Evolutionary conservation across 805 yeast species (phyloP), one percentile per base, ranked within the genome.

Genomic region (Ogataea ganodermae): DNA sequence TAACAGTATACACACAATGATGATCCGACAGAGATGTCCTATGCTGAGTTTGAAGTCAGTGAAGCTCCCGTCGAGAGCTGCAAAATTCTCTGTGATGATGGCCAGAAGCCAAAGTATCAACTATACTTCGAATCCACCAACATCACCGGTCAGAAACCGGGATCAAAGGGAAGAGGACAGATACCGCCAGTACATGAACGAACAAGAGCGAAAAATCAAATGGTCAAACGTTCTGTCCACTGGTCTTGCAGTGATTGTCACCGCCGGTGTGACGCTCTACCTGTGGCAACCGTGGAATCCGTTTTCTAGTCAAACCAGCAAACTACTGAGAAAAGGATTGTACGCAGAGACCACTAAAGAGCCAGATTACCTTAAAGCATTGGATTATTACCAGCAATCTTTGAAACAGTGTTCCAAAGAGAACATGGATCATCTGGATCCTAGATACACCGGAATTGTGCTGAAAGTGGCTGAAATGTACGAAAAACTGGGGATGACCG

Each of bases 361-460:
- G 13, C 77, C 79, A 17, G 71, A 87, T 61, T 85, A 78, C 66
- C 72, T 76, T 44, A 70, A 79, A 50, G 96, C 97, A 0, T 70
- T 89, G 49, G 76, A 78, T 48, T 73, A 76, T 56, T 92, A 91
- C 66, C 75, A 88, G 36, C 84, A 84, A 53, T 96, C 96, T 0
- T 68, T 90, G 22, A 73, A 80, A 23, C 75, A 79, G 51, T 84
- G 89, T 32, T 76, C 81, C 30, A 69, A 74, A 22, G 67, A 80
- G 38, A 74, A 73, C 0, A 63, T 89, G 68, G 78, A 80, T 51
- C 76, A 76, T 9, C 57, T 86, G 26, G 73, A 81, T 47, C 94
- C 89, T 59, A 92, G 87, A 59, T 91, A 87, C 64, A 91, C 97
- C 0, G 97, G 97, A 0, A 80, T 92, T 44, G 96, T 91, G 60